Base-by-base conservation (phyloP, 2,329 filamentous ascomycete species). In the Fusarium pseudograminearum region DNA sequence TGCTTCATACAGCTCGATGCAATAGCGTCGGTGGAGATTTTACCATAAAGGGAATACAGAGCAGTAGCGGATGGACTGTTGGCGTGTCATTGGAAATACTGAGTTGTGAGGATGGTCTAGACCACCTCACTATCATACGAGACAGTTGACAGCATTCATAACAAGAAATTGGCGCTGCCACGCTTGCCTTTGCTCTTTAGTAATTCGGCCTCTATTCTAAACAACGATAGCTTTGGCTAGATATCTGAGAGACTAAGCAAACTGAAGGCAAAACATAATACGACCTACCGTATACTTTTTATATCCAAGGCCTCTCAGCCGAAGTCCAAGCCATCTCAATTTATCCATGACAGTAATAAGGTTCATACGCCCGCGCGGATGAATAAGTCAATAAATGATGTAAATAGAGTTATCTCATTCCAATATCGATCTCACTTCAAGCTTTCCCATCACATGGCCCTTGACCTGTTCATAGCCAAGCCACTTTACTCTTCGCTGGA, bases 151-250 rank as follows among this genome's bases (percentile, higher is more conserved):
- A 18, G n/a, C 12, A 24, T 16, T 24, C 15, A 14, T 24, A 28
- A 28, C 9, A 10, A 11, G 16, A 15, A 16, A 10, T 36, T 36
- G 34, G 34, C 9, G 34, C 18, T 36, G 18, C 5, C 9, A 26
- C 40, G 8, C 9, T 42, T 10, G 22, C 22, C 14, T 24, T 14
- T 22, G 15, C 5, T 7, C 7, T 20, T 38, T 20, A 11, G 6
- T 7, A 20, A 6, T 1, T 7, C 7, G 10, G n/a, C 12, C 6
- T 20, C 36, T n/a, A 20, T n/a, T 20, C n/a, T 38, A 38, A 10
- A n/a, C 12, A 20, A 12, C 11, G n/a, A 3, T 6, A 38, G 2
- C 2, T 1, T 38, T 20, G 11, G 5, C 7, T 4, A 2, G n/a
- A 14, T 38, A 12, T 38, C 36, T 7, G 5, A 38, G n/a, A 20